Evolutionary conservation across 2,329 filamentous ascomycete species (phyloP).

Genomic region (Stagonosporopsis vannaccii): DNA sequence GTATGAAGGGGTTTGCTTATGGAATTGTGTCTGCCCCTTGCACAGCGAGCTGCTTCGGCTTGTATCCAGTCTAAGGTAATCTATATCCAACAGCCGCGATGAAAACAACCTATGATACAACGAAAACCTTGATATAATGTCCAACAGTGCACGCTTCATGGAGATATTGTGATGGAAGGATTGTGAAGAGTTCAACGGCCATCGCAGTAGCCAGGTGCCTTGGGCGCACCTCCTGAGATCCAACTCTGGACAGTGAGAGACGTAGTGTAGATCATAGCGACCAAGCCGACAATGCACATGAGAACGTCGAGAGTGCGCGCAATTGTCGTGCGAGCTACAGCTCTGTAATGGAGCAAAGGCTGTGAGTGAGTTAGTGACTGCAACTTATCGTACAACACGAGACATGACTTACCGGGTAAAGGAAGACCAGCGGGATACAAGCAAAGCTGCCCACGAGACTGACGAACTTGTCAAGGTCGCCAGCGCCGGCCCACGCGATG

Average conservation of each 20-base stretch:
- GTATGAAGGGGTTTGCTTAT: background rate
- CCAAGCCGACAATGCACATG: conserved; percentile 80
- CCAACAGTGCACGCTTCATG: background rate
- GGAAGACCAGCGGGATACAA: conserved; percentile 95
- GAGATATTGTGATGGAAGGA: no score
- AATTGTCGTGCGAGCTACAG: conserved; percentile 72
- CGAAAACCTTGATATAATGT: background rate
- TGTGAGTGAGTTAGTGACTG: conserved; percentile 55
- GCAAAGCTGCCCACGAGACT: conserved; percentile 96
- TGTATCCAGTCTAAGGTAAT: conserved; percentile 6
- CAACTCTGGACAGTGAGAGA: conserved; percentile 85
- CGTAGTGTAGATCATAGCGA: conserved; percentile 94
- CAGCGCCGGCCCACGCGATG: conserved; percentile 91
- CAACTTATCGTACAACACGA: background rate
- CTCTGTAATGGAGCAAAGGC: conserved; percentile 89
- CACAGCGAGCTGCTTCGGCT: background rate
- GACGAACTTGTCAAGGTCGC: conserved; percentile 96
- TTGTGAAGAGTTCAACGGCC: conserved; percentile 23
- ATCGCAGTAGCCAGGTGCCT: conserved; percentile 71
- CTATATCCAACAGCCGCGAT: conserved; percentile 2
- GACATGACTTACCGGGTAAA: conserved; percentile 82
- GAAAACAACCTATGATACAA: conserved; percentile 9
- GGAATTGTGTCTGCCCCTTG: background rate
- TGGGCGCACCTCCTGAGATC: conserved; percentile 66
- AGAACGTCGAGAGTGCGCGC: conserved; percentile 76